Base-by-base conservation (phyloP, 2,329 filamentous ascomycete species). In the Sporothrix brunneoviolacea region DNA sequence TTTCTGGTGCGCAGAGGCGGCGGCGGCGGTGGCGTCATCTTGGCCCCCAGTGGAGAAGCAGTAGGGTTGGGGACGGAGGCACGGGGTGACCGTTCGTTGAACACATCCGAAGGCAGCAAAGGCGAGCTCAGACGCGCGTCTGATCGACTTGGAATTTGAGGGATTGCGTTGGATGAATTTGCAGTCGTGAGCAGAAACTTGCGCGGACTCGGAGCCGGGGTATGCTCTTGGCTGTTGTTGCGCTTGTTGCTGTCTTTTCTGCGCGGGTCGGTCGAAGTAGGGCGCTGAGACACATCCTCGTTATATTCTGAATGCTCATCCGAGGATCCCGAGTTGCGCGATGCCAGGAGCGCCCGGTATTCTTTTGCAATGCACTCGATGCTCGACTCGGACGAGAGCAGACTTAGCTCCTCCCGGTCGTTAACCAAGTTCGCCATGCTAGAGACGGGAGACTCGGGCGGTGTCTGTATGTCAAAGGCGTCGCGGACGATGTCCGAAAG, bases 301-400 rank as follows among this genome's bases (percentile, higher is more conserved):
- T 60, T 49, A 4, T 27, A n/a, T 15, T 64, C 64, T 13, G 59
- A 58, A 10, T 55, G 53, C 22, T 59, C 50, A 8, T 68, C 66
- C 12, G 57, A 57, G 44, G 62, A 55, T 4, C 65, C 59, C 1
- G 69, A 67, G 32, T 62, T 64, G 37, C 65, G 65, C 0, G 68
- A 66, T 18, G 72, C 69, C 4, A 77, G 62, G 2, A 78, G 57
- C 2, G 70, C 70, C 16, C 67, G 66, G 54, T 79, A 79, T 48
- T 77, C 73, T 38, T 76, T 71, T 19, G 75, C 75, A 30, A 78
- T 72, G 35, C 67, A 62, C 48, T 77, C 73, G 30, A 71, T 69
- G 56, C 69, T 74, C 1, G 64, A 66, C 55, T 69, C 48, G 38
- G 54, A 53, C 48, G 53, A 40, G 18, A 57, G 44, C 21, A 52